A percentile compares a stretch with the other conserved stretches of the same genome.
These are phyloP conservation scores for Metschnikowia peoriensis DNA, from an alignment of 805 yeast genomes.

Conservation along the genomic window DNA sequence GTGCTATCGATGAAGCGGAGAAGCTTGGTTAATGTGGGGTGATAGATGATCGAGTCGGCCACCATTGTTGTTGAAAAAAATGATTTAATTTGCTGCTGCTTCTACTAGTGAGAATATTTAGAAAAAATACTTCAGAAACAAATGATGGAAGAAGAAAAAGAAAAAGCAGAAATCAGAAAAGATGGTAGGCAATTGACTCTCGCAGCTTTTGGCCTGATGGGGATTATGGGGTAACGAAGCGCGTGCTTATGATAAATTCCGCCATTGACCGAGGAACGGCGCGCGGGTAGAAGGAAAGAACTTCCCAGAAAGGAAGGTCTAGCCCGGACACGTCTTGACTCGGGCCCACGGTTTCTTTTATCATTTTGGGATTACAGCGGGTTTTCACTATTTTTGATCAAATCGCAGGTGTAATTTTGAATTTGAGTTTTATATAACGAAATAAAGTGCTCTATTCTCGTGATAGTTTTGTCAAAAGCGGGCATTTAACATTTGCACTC, in stretches of 20 bases:
- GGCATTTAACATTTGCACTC: no score
- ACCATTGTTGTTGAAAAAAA: slow-evolving; percentile 44
- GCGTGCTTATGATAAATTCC: slow-evolving; percentile 11
- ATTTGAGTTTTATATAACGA: no score
- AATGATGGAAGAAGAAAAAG: neutral
- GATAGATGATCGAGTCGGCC: slow-evolving; percentile 65
- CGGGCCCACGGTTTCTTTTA: no score
- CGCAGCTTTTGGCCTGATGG: neutral
- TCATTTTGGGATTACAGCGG: no score
- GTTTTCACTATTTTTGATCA: no score
- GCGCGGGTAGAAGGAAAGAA: neutral
- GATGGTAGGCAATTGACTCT: neutral
- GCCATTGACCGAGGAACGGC: slow-evolving; percentile 14
- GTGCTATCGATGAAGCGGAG: slow-evolving; percentile 63
- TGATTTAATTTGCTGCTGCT: neutral
- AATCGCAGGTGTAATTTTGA: no score
- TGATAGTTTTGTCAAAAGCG: no score
- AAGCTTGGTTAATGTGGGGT: slow-evolving; percentile 65
- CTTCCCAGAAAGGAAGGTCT: neutral
- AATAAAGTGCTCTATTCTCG: no score
- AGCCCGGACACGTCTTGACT: neutral
- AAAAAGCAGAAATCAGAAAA: no score
- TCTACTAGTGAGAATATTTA: no score
- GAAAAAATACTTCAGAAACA: no score
- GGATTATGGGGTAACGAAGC: slow-evolving; percentile 10